These are phyloP conservation scores for Allium fistulosum DNA, from an alignment of 106 monocot species.

Conservation along the genomic window DNA sequence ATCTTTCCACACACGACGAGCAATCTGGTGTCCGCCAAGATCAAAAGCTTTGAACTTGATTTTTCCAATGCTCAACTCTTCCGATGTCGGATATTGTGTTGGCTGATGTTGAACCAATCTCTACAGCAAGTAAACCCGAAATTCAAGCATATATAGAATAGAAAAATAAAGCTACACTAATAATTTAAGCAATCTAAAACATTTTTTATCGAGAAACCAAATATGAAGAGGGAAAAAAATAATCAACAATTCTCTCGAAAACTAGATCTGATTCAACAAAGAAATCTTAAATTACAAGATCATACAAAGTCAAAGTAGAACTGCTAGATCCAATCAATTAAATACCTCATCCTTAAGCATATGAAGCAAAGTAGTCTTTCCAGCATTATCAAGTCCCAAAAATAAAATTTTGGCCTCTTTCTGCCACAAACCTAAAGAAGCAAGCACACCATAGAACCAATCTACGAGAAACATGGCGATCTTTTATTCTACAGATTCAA, in stretches of 20 bases:
- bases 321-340: neutral
- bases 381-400: conserved; percentile 67
- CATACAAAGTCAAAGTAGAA: no score
- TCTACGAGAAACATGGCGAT: conserved; percentile 40
- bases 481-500: no score
- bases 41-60: conserved; percentile 85
- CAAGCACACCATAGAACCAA: conserved; percentile 73
- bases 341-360: conserved; percentile 76
- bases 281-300: no score
- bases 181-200: no score
- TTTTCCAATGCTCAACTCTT: conserved; percentile 67
- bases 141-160: no score
- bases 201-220: neutral
- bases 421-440: conserved; percentile 72
- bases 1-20: conserved; percentile 81
- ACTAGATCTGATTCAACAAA: no score
- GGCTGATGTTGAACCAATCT: conserved; percentile 72
- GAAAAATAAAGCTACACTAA: no score
- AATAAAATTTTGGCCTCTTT: conserved; percentile 80
- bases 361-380: conserved; percentile 68
- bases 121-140: conserved; percentile 10
- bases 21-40: conserved; percentile 82
- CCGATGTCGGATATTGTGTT: conserved; percentile 69
- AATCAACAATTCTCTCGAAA: neutral
- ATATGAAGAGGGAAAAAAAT: conserved; percentile 2